Percentiles rank a stretch among this genome's conserved stretches.
phyloP scores from a whole-genome alignment of 306 rosid species.

The Parietaria judaica region DNA sequence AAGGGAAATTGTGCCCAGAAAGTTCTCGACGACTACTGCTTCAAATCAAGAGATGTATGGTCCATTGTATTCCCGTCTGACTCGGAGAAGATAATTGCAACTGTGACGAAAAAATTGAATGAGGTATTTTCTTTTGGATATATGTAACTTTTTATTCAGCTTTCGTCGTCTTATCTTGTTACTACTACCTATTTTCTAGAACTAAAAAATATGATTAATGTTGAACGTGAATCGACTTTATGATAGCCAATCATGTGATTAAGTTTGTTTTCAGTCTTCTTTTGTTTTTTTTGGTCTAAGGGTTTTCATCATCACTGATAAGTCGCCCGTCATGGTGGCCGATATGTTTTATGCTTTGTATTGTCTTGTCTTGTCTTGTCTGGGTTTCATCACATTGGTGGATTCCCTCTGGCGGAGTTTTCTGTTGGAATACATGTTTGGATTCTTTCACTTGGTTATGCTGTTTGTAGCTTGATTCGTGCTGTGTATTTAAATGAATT shows the following conservation, averaged over 20 bases:
- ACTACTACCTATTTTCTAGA: background rate
- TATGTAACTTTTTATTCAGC: background rate
- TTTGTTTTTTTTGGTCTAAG: too few relatives aligned
- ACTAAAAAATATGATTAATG: background rate
- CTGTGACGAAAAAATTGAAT: conserved; percentile 58
- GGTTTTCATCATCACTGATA: too few relatives aligned
- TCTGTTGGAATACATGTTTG: too few relatives aligned
- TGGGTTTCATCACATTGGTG: too few relatives aligned
- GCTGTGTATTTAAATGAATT: conserved; percentile 7
- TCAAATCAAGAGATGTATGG: conserved; percentile 75
- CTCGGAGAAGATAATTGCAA: conserved; percentile 81
- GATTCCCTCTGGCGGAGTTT: too few relatives aligned
- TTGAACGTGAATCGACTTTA: background rate
- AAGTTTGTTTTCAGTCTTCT: too few relatives aligned
- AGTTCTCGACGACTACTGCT: conserved; percentile 60
- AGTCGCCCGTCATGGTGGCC: too few relatives aligned
- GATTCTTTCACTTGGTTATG: too few relatives aligned
- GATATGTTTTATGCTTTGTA: too few relatives aligned
- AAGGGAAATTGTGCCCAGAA: conserved; percentile 49
- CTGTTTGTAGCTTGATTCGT: background rate
- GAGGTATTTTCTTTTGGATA: conserved; percentile 40
- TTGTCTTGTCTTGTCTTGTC: too few relatives aligned
- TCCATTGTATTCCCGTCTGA: conserved; percentile 81
- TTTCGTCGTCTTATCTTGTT: background rate
- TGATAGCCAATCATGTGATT: too few relatives aligned